A percentile compares a stretch with the other conserved stretches of the same genome.
Evolutionary conservation across 805 yeast genomes (phyloP).

Genomic region (Zygoascus bituminiphila): DNA sequence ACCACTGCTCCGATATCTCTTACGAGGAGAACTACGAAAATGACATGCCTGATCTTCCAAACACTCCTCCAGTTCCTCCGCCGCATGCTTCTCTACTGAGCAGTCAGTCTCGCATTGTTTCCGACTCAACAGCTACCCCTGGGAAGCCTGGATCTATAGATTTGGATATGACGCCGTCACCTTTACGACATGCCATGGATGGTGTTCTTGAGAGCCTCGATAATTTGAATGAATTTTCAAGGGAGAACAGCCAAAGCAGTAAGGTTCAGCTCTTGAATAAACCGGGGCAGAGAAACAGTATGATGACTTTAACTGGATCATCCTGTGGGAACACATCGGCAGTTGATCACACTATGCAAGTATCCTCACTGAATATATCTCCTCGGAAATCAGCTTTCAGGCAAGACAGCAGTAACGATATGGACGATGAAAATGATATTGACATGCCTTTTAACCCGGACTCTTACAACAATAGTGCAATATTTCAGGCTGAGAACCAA

Average conservation of each 20-base stretch:
- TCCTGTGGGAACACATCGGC: not conserved
- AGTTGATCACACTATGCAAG: not conserved
- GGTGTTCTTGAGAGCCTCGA: conserved; percentile 27
- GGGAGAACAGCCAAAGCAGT: conserved; percentile 9
- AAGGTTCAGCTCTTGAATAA: not conserved
- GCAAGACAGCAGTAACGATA: no score
- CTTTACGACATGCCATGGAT: conserved; percentile 28
- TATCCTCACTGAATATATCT: not conserved
- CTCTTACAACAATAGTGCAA: conserved; percentile 12
- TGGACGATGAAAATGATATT: conserved; percentile 7
- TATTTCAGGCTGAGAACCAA: no score
- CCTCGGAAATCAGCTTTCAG: not conserved
- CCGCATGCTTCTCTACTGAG: conserved; percentile 23
- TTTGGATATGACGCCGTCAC: conserved; percentile 24
- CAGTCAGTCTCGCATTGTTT: not conserved
- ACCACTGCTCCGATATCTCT: not conserved
- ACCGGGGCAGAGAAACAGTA: conserved; percentile 4
- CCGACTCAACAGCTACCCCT: conserved; percentile 1
- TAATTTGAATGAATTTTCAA: conserved; percentile 17
- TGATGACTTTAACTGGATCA: conserved; percentile 5
- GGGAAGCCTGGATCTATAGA: conserved; percentile 4
- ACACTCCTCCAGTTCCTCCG: conserved; percentile 30
- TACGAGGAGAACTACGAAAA: conserved; percentile 6
- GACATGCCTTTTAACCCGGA: conserved; percentile 15
- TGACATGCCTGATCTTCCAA: conserved; percentile 7